These are phyloP conservation scores for Cynara cardunculus DNA, from an alignment of 129 eudicot species.

Conservation along the genomic window DNA sequence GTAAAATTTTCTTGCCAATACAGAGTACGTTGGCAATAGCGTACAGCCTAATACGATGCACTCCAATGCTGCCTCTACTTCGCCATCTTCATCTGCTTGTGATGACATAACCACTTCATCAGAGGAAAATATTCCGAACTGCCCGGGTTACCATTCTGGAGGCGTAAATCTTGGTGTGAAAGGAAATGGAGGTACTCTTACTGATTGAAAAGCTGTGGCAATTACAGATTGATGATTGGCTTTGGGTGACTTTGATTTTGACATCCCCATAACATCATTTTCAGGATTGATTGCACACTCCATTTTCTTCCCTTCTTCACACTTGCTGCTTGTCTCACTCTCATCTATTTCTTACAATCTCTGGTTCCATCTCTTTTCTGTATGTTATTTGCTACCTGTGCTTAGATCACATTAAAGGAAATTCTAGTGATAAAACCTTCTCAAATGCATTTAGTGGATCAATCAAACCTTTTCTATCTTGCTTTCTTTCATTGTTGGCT, in stretches of 20 bases:
- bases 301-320: background rate
- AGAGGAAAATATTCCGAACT: slow-evolving; percentile 25
- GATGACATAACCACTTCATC: slow-evolving; percentile 32
- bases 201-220: background rate
- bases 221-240: background rate
- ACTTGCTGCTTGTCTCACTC: background rate
- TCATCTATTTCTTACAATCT: background rate
- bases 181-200: slow-evolving; percentile 72
- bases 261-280: background rate
- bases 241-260: background rate
- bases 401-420: background rate
- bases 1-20: slow-evolving; percentile 25
- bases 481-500: background rate
- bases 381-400: background rate
- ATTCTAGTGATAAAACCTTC: background rate
- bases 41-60: slow-evolving; percentile 38
- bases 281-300: background rate
- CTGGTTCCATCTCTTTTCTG: background rate
- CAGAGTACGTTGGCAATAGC: slow-evolving; percentile 35
- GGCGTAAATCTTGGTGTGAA: slow-evolving; percentile 74
- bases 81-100: slow-evolving; percentile 22
- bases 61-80: slow-evolving; percentile 37
- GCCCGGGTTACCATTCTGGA: slow-evolving; percentile 32
- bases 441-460: background rate
- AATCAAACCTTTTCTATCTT: background rate